Evolutionary conservation across 2,329 filamentous ascomycete species (phyloP).

Genomic region (Trichoderma koningii): DNA sequence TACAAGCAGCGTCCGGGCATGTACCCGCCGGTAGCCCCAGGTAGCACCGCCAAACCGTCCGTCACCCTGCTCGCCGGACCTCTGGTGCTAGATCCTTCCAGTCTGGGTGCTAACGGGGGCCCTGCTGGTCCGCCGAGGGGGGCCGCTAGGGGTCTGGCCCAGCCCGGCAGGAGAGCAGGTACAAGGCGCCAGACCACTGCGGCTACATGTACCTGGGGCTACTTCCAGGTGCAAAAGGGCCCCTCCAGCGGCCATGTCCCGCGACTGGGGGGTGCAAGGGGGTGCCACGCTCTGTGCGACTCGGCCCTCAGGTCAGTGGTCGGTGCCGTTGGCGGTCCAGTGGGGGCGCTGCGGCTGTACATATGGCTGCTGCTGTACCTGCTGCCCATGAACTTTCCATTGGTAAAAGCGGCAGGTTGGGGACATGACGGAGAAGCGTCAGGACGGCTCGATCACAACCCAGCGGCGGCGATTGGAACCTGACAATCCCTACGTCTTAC

Average conservation of each 20-base stretch:
- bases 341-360: conserved; percentile 8
- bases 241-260: conserved; percentile 22
- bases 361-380: too few relatives aligned
- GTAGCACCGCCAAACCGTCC: conserved; percentile 3
- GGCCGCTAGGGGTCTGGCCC: conserved; percentile 11
- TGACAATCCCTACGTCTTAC: too few relatives aligned
- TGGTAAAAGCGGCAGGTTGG: too few relatives aligned
- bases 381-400: too few relatives aligned
- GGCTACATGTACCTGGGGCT: conserved; percentile 5
- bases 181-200: not conserved
- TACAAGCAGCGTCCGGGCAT: too few relatives aligned
- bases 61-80: conserved; percentile 17
- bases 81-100: conserved; percentile 23
- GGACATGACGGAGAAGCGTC: too few relatives aligned
- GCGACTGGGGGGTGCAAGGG: conserved; percentile 21
- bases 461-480: too few relatives aligned
- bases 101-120: conserved; percentile 19
- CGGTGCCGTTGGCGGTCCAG: not conserved
- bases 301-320: conserved; percentile 13
- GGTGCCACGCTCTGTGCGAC: conserved; percentile 23
- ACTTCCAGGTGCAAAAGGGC: conserved; percentile 3
- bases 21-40: conserved; percentile 6
- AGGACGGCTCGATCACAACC: too few relatives aligned
- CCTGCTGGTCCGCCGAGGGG: conserved; percentile 13
- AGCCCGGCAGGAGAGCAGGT: conserved; percentile 23